Base-by-base conservation (phyloP, 495 filamentous ascomycete genomes). In the Aspergillus cristatus region DNA sequence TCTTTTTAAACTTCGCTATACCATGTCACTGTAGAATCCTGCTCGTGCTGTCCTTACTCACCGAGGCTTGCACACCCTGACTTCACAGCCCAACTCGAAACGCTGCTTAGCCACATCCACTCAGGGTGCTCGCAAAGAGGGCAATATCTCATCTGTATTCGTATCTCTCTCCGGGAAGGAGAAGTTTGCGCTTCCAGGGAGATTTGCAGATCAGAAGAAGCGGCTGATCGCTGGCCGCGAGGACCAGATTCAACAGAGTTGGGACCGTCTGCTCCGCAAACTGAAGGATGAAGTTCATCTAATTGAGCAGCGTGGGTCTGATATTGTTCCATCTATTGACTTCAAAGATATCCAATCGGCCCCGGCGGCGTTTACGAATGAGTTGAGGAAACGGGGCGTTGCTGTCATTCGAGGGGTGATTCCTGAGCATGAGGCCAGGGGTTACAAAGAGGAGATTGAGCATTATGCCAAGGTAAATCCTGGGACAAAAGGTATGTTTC, bases 91-190 rank as follows among this genome's bases (percentile, higher is more conserved):
- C 11, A 12, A 7, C n/a, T n/a, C n/a, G n/a, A n/a, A n/a, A n/a
- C n/a, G n/a, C n/a, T n/a, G n/a, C n/a, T n/a, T 29, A 24, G 24
- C 50, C 3, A 16, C 34, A 6, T 15, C 38, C 3, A 28, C 42
- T 16, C 57, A 58, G 35, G 22, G 53, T 14, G 22, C 46, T 18
- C 35, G 35, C 1, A 38, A 38, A 29, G 22, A 30, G 29, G 82
- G 82, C 1, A 75, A 85, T 49, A 86, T 87, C 16, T 81, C 79
- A 0, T 78, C 78, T 40, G 68, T 81, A 1, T 87, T 87, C 38
- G 75, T 75, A 6, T 84, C 79, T 0, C 64, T 87, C n/a, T 82
- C 79, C 1, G 78, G 79, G 1, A 53, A 55, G 10, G 53, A 62
- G 6, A 52, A 66, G 12, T 35, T 61, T n/a, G 75, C 78, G 2